A percentile compares a stretch with the other conserved stretches of the same genome.
phyloP scores from a whole-genome alignment of 1,139 yeast species.

The Yamadazyma epiphylla region DNA sequence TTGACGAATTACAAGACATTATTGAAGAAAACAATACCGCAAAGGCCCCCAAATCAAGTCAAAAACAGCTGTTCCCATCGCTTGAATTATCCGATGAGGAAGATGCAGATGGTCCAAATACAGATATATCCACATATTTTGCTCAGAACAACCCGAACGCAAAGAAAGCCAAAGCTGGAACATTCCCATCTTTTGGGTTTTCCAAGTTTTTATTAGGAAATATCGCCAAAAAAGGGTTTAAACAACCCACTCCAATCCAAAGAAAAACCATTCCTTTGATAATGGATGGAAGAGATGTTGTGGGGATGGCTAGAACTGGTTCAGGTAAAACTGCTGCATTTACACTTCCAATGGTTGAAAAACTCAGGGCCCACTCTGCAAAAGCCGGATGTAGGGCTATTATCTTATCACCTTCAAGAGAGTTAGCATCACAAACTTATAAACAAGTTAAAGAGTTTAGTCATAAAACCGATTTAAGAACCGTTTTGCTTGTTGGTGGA shows the following conservation, averaged over 20 bases:
- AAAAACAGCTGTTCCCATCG: constrained; percentile 48
- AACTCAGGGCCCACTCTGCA: constrained; percentile 73
- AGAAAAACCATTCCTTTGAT: constrained; percentile 90
- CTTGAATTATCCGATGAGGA: constrained; percentile 69
- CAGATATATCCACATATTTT: constrained; percentile 41
- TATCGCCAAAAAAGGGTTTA: constrained; percentile 80
- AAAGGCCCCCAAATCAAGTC: constrained; percentile 7
- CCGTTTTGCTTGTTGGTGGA: constrained; percentile 89
- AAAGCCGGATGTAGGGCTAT: constrained; percentile 83
- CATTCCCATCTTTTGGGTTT: constrained; percentile 88
- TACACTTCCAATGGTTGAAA: constrained; percentile 87
- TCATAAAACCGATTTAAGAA: constrained; percentile 76
- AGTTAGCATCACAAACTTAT: constrained; percentile 87
- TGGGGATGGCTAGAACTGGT: constrained; percentile 98
- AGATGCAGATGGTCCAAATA: constrained; percentile 30
- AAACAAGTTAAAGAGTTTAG: constrained; percentile 88
- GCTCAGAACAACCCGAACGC: constrained; percentile 41
- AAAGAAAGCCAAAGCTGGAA: constrained; percentile 71
- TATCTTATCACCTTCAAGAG: constrained; percentile 87
- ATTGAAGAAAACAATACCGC: constrained; percentile 9
- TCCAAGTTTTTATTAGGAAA: constrained; percentile 68
- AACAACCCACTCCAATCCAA: constrained; percentile 97
- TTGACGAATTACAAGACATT: not conserved
- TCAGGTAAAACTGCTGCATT: constrained; percentile 97
- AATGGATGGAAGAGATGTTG: constrained; percentile 86